Conservation (phyloP, 2,329 filamentous ascomycete species). For the Chaetomium globosum region DNA sequence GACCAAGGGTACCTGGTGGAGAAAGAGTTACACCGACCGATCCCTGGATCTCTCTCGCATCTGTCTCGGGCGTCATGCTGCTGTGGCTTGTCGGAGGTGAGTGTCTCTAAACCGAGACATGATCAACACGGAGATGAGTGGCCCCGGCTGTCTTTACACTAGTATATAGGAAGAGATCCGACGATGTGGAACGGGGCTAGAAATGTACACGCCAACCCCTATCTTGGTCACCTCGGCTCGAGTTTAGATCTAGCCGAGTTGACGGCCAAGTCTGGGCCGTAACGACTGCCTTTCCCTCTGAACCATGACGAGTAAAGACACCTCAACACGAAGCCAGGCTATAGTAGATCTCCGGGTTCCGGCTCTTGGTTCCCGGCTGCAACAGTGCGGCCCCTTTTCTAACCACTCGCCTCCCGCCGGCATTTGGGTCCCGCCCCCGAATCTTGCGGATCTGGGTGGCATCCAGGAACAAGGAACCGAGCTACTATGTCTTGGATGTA, state of each 20-base stretch:
- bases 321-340: not conserved
- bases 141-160: not conserved
- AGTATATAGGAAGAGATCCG: not conserved
- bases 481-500: no score
- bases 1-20: not conserved
- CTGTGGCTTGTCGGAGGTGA: not conserved
- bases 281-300: not conserved
- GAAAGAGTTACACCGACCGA: not conserved
- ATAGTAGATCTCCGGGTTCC: not conserved
- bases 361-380: not conserved
- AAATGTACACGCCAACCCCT: no score
- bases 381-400: not conserved
- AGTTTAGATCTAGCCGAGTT: no score
- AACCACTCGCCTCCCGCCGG: not conserved
- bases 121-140: not conserved
- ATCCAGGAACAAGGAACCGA: not conserved
- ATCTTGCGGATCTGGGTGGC: not conserved
- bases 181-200: not conserved
- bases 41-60: not conserved
- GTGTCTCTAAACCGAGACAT: slow-evolving; percentile 2
- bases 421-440: not conserved
- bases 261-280: not conserved
- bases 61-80: not conserved
- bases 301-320: not conserved
- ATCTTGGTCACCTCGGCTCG: no score